Evolutionary conservation across 257 asterid species (phyloP).

Genomic region (Fraxinus pennsylvanica): DNA sequence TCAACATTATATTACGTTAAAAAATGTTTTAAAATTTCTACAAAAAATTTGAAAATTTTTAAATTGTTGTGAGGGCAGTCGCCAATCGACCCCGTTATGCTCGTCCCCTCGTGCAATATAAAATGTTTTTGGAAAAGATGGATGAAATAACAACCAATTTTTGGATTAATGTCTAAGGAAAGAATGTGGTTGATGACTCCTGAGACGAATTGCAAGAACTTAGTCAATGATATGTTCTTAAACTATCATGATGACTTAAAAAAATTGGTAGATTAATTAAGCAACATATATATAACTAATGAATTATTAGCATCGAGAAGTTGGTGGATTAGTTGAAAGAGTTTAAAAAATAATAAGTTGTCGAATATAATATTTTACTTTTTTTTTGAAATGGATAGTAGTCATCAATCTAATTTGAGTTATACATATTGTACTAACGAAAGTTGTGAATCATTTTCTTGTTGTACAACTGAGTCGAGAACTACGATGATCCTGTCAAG

Average conservation of each 20-base stretch:
- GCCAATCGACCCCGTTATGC: no score
- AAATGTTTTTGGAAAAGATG: background rate
- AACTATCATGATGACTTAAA: slow-evolving; percentile 19
- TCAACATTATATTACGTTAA: no score
- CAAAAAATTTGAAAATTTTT: no score
- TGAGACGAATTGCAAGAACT: background rate
- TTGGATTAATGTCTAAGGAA: slow-evolving; percentile 33
- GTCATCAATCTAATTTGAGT: no score
- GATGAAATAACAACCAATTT: slow-evolving; percentile 30
- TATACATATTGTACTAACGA: no score
- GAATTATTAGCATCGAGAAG: background rate
- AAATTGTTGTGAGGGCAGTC: no score
- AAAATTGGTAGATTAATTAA: slow-evolving; percentile 8
- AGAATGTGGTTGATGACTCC: slow-evolving; percentile 14
- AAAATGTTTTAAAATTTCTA: no score
- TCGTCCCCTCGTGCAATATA: background rate
- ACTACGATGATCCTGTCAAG: no score
- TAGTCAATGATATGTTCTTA: slow-evolving; percentile 17
- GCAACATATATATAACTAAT: background rate
- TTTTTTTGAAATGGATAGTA: background rate
- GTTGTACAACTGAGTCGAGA: no score
- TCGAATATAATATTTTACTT: background rate
- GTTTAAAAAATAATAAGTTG: no score
- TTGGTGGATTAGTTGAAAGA: background rate
- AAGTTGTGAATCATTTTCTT: no score